Conservation (phyloP, 2,329 filamentous ascomycete genomes). For the Talaromyces islandicus region DNA sequence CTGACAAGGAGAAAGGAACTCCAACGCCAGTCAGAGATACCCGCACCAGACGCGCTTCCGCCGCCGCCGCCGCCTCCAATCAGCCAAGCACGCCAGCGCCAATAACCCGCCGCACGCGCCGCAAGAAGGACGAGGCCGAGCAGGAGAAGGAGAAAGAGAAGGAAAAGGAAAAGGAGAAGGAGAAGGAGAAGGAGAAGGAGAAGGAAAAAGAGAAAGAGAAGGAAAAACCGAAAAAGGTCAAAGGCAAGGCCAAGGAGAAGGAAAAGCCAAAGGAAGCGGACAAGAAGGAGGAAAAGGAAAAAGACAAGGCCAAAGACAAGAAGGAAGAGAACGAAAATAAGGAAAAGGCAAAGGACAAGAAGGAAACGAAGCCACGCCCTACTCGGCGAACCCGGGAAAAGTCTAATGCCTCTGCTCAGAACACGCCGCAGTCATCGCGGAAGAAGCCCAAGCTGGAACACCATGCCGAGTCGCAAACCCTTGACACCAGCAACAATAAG, state of each 20-base stretch:
- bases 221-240: slow-evolving; percentile 8
- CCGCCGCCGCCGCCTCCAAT: slow-evolving; percentile 12
- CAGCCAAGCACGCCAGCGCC: slow-evolving; percentile 15
- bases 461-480: slow-evolving; percentile 4
- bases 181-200: slow-evolving; percentile 21
- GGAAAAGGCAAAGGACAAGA: slow-evolving; percentile 15
- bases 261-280: slow-evolving; percentile 16
- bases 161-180: slow-evolving; percentile 16
- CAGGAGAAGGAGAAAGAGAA: slow-evolving; percentile 22
- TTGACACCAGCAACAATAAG: slow-evolving; percentile 4
- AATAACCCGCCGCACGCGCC: slow-evolving; percentile 27
- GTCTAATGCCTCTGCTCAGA: slow-evolving; percentile 19
- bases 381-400: slow-evolving; percentile 31
- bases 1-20: slow-evolving; percentile 7
- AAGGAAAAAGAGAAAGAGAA: slow-evolving; percentile 15
- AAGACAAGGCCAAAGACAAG: slow-evolving; percentile 18
- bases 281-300: slow-evolving; percentile 25
- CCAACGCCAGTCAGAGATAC: slow-evolving; percentile 17
- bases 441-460: slow-evolving; percentile 43
- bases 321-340: slow-evolving; percentile 15
- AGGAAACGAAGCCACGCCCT: slow-evolving; percentile 21
- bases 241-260: slow-evolving; percentile 17
- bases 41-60: slow-evolving; percentile 27
- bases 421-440: slow-evolving; percentile 30
- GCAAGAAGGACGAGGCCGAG: slow-evolving; percentile 31